Conservation (phyloP, 768 basidiomycete species). For the Calocera cornea region DNA sequence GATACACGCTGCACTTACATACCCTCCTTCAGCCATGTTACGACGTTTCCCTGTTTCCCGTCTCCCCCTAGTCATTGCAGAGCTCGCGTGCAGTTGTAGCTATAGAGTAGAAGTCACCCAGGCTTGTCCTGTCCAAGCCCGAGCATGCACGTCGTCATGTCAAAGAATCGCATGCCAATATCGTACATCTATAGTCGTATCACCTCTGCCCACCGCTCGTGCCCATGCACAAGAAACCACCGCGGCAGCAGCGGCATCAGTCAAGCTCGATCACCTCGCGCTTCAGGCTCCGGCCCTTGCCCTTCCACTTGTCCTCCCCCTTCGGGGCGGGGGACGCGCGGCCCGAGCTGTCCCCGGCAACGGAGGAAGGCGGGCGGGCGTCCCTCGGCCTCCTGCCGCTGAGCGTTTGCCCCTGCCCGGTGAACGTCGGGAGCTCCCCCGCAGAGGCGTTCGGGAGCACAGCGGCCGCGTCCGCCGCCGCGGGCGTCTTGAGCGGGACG, state of each 20-base stretch:
- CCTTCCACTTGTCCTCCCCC: conserved; percentile 2
- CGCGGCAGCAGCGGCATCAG: not conserved
- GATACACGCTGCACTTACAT: too few relatives aligned
- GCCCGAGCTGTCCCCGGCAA: not conserved
- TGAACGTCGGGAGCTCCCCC: conserved; percentile 23
- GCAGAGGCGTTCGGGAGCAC: conserved; percentile 21
- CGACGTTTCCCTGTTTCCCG: too few relatives aligned
- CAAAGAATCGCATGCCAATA: not conserved
- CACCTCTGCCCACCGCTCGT: not conserved
- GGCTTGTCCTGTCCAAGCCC: too few relatives aligned
- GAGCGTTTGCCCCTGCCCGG: conserved; percentile 11
- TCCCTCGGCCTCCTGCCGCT: conserved; percentile 6
- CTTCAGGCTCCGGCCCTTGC: conserved; percentile 5
- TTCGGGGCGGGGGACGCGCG: not conserved
- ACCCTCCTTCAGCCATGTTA: too few relatives aligned
- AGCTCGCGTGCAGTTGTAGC: too few relatives aligned
- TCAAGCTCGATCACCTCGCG: conserved; percentile 19
- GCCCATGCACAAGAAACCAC: not conserved
- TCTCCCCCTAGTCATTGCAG: too few relatives aligned
- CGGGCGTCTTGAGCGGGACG: conserved; percentile 40
- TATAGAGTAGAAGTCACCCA: too few relatives aligned
- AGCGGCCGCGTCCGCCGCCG: conserved; percentile 28
- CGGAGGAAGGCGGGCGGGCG: not conserved
- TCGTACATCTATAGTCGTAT: not conserved
- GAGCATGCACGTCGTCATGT: too few relatives aligned